A percentile compares a stretch with the other conserved stretches of the same genome.
Conservation (phyloP, 2,329 filamentous ascomycete genomes). For the Pseudopyrenochaeta lycopersici region DNA sequence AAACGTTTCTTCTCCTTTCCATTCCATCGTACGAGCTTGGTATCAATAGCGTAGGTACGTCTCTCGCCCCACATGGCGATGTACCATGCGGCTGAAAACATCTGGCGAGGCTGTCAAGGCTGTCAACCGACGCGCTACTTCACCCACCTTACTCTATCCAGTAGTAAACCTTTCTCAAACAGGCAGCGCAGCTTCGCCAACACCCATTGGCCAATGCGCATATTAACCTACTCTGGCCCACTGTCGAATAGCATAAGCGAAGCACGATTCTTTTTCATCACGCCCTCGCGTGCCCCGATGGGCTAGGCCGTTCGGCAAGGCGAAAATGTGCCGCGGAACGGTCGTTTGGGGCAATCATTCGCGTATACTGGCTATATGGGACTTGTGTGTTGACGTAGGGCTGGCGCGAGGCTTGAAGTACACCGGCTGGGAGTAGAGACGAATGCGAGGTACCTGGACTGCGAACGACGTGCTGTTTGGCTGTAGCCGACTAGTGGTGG, state of each 20-base stretch:
- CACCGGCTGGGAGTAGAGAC: no score
- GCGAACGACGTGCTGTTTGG: not conserved
- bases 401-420: conserved; percentile 3
- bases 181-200: not conserved
- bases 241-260: conserved; percentile 4
- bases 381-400: not conserved
- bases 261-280: not conserved
- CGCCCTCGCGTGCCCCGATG: conserved; percentile 6
- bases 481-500: not conserved
- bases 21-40: not conserved
- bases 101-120: not conserved
- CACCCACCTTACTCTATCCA: not conserved
- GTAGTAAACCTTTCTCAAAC: not conserved
- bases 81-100: not conserved
- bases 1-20: not conserved
- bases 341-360: conserved; percentile 5
- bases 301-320: not conserved
- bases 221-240: conserved; percentile 1
- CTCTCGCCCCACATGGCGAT: not conserved
- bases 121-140: not conserved
- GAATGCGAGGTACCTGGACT: not conserved
- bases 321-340: not conserved
- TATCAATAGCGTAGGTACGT: not conserved
- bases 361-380: not conserved
- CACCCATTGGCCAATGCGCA: not conserved